Conservation (phyloP, 495 filamentous ascomycete genomes). For the Penicillium alfredii region DNA sequence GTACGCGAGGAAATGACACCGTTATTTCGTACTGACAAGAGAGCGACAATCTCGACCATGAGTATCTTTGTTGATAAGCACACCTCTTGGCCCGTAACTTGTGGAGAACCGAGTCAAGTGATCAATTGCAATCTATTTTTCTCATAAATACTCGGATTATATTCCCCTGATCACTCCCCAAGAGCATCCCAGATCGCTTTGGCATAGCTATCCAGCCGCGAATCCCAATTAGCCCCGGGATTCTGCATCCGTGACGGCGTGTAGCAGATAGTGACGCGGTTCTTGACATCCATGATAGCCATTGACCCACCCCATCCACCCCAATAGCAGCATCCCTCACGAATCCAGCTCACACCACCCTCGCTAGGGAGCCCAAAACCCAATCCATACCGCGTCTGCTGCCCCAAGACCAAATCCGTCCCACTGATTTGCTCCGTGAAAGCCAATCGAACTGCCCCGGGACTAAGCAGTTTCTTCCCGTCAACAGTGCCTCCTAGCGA, state of each 20-base stretch:
- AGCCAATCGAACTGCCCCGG: constrained; percentile 16
- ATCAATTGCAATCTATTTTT: no score
- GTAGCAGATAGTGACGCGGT: constrained; percentile 1
- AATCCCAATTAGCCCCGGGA: no score
- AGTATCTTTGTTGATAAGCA: no score
- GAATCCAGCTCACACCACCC: constrained; percentile 8
- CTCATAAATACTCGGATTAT: no score
- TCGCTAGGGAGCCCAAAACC: constrained; percentile 15
- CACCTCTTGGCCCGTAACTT: no score
- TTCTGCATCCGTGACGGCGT: not conserved
- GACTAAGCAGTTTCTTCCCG: constrained; percentile 13
- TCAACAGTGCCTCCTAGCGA: constrained; percentile 13
- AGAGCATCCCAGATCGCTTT: no score
- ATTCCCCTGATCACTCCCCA: no score
- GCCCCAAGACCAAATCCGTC: constrained; percentile 15
- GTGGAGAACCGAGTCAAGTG: no score
- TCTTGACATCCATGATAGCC: constrained; percentile 17
- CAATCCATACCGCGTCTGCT: constrained; percentile 17
- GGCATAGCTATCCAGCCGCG: no score
- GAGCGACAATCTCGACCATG: no score
- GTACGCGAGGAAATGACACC: no score
- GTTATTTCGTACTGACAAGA: no score
- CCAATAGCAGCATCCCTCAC: constrained; percentile 17
- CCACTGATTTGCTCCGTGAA: constrained; percentile 19
- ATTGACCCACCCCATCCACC: constrained; percentile 24